These are phyloP conservation scores for Coniochaeta sp. DNA, from an alignment of 2,329 filamentous ascomycete genomes.

Conservation along the genomic window DNA sequence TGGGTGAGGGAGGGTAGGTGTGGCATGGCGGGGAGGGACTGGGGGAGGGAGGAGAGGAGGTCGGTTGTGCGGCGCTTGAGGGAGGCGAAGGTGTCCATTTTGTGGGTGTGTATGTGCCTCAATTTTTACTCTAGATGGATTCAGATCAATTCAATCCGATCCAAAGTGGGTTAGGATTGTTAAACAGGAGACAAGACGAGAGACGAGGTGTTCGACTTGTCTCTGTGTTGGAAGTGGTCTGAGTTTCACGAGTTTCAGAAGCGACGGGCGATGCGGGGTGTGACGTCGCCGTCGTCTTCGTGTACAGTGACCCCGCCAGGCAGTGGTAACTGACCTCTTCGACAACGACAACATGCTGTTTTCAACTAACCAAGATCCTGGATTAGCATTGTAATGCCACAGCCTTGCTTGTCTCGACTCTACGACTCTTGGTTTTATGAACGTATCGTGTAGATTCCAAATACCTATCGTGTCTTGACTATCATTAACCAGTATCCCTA, in stretches of 20 bases:
- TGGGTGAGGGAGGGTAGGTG: constrained; percentile 1
- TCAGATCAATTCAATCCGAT: background rate
- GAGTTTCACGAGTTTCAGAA: background rate
- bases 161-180: too few species aligned
- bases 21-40: constrained; percentile 26
- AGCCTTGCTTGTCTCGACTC: too few species aligned
- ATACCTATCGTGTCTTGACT: background rate
- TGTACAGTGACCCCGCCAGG: background rate
- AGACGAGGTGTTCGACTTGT: too few species aligned
- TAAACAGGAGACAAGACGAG: too few species aligned
- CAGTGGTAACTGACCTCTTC: too few species aligned
- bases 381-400: too few species aligned
- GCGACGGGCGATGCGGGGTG: background rate
- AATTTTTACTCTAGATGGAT: too few species aligned
- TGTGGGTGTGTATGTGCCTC: background rate
- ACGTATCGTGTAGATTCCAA: background rate
- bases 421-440: too few species aligned
- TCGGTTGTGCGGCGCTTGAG: constrained; percentile 49
- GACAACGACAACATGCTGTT: too few species aligned
- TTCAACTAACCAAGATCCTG: too few species aligned
- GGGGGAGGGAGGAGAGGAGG: constrained; percentile 40
- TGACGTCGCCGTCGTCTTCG: background rate
- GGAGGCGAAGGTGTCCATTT: constrained; percentile 44
- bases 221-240: background rate
- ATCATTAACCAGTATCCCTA: background rate